phyloP scores from a whole-genome alignment of 129 eudicot genomes.

The Chrysanthemum seticuspe region DNA sequence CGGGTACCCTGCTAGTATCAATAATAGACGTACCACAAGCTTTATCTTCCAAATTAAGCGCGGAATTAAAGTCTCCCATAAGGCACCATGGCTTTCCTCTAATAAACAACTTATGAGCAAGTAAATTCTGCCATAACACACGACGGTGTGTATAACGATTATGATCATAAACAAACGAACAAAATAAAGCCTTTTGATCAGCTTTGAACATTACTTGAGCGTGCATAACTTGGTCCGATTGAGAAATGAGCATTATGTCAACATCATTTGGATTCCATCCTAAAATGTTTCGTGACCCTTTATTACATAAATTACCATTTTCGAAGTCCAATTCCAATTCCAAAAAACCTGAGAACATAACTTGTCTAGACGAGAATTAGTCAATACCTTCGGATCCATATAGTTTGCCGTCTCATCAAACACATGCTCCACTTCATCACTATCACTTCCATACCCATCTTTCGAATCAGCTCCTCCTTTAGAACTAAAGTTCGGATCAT shows the following conservation, averaged over 20 bases:
- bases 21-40: not conserved
- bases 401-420: not conserved
- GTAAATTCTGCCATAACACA: no score
- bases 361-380: not conserved
- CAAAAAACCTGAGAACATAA: not conserved
- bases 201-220: not conserved
- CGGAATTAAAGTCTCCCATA: not conserved
- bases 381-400: not conserved
- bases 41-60: not conserved
- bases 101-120: no score
- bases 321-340: not conserved
- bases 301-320: not conserved
- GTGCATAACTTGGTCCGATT: not conserved
- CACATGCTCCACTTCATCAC: not conserved
- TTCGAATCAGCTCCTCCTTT: not conserved
- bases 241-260: not conserved
- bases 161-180: not conserved
- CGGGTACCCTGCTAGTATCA: not conserved
- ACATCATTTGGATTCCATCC: not conserved
- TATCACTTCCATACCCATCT: not conserved
- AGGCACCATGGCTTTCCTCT: no score
- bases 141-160: no score
- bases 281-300: not conserved
- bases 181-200: not conserved
- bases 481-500: not conserved